Conservation (phyloP, 2,329 filamentous ascomycete species). For the Sphaerulina vaccinii region DNA sequence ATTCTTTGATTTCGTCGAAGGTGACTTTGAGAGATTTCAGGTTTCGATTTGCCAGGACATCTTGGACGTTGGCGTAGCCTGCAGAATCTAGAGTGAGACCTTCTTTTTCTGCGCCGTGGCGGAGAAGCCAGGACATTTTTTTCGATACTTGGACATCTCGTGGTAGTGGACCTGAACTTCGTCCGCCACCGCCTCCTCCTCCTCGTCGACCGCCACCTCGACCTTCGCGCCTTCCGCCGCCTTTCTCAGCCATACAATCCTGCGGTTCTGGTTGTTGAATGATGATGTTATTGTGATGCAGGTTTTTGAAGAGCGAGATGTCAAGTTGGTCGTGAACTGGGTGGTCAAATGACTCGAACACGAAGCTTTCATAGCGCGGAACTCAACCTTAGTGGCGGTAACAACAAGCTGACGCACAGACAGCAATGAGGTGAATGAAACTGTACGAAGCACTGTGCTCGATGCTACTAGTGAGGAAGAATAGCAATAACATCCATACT, state of each 20-base stretch:
- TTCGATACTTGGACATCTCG: slow-evolving; percentile 37
- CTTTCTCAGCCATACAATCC: slow-evolving; percentile 4
- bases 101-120: slow-evolving; percentile 62
- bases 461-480: no score
- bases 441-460: not conserved
- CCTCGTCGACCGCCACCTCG: slow-evolving; percentile 4
- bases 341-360: no score
- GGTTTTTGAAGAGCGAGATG: no score
- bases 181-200: not conserved
- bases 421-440: not conserved
- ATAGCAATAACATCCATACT: not conserved
- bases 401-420: no score
- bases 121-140: slow-evolving; percentile 51
- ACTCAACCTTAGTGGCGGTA: no score
- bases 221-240: slow-evolving; percentile 5
- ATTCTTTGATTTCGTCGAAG: slow-evolving; percentile 67
- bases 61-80: slow-evolving; percentile 60
- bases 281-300: no score
- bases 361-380: no score
- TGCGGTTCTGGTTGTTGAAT: no score
- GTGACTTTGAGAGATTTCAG: slow-evolving; percentile 71
- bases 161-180: slow-evolving; percentile 21
- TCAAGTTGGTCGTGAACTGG: no score
- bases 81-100: slow-evolving; percentile 57
- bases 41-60: slow-evolving; percentile 58